These are phyloP conservation scores for Primulina eburnea DNA, from an alignment of 257 asterid species.

Conservation along the genomic window DNA sequence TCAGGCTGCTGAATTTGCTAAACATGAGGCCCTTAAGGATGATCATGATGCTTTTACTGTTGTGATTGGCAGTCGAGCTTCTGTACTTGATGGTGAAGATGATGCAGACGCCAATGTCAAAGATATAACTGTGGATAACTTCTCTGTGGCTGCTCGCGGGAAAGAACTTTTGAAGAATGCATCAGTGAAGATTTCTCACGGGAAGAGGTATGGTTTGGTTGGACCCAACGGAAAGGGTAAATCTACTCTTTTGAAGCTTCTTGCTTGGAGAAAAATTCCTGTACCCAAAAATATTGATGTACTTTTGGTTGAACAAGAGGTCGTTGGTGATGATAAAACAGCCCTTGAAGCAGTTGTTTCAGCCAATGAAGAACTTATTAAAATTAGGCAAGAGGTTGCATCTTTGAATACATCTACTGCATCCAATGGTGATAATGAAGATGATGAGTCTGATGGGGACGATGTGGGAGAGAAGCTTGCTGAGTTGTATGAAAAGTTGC, in stretches of 20 bases:
- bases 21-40: conserved; percentile 59
- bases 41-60: conserved; percentile 78
- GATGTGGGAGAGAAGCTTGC: conserved; percentile 56
- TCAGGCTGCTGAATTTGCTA: conserved; percentile 53
- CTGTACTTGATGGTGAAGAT: conserved; percentile 61
- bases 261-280: conserved; percentile 63
- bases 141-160: conserved; percentile 70
- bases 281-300: conserved; percentile 64
- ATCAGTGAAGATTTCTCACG: conserved; percentile 60
- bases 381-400: conserved; percentile 56
- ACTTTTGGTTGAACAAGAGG: conserved; percentile 67
- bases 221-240: conserved; percentile 82
- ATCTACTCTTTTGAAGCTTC: conserved; percentile 63
- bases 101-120: conserved; percentile 75
- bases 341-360: conserved; percentile 67
- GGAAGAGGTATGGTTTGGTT: conserved; percentile 66
- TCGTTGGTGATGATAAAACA: conserved; percentile 52
- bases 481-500: conserved; percentile 59
- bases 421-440: conserved; percentile 32
- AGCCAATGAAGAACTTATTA: conserved; percentile 61
- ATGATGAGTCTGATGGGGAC: conserved; percentile 36
- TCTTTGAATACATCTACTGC: conserved; percentile 34
- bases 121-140: conserved; percentile 59
- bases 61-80: conserved; percentile 59
- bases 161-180: conserved; percentile 61